These are phyloP conservation scores for Gymnopilus dilepis DNA, from an alignment of 768 basidiomycete species.

Conservation along the genomic window DNA sequence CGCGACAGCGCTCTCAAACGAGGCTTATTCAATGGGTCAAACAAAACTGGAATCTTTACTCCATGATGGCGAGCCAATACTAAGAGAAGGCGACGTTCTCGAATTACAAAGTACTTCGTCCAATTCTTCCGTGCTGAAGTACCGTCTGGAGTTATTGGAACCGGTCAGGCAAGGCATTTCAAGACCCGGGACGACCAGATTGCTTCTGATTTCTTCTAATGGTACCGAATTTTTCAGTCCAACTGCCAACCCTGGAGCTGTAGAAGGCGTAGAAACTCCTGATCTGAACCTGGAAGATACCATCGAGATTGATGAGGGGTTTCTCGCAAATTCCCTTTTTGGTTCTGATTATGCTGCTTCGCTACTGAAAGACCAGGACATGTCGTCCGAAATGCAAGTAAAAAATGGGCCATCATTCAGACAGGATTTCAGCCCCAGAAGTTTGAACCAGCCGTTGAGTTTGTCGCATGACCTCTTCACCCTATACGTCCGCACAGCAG, in stretches of 20 bases:
- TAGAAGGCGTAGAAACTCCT: not conserved
- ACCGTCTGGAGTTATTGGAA: constrained; percentile 62
- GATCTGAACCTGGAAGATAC: constrained; percentile 38
- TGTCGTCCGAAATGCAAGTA: constrained; percentile 9
- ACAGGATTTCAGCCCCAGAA: constrained; percentile 27
- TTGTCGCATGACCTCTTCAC: constrained; percentile 53
- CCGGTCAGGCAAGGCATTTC: constrained; percentile 78
- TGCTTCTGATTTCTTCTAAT: constrained; percentile 51
- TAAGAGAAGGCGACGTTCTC: constrained; percentile 52
- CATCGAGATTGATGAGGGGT: constrained; percentile 76
- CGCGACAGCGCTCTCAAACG: constrained; percentile 52
- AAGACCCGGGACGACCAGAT: constrained; percentile 49
- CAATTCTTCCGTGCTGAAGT: constrained; percentile 35
- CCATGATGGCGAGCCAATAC: constrained; percentile 44
- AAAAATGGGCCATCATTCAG: constrained; percentile 19
- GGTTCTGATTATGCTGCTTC: constrained; percentile 28
- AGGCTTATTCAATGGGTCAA: constrained; percentile 49
- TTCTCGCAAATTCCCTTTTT: constrained; percentile 61
- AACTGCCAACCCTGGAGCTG: not conserved
- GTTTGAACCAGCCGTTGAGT: constrained; percentile 40
- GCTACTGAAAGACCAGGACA: constrained; percentile 15
- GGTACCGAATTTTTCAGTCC: not conserved
- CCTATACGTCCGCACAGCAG: constrained; percentile 65
- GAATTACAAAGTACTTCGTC: constrained; percentile 19
- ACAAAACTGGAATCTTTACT: constrained; percentile 50